Percentiles rank a stretch among this genome's conserved stretches.
Conservation (phyloP, 176 grass and related monocot species). For the Ananas comosus region DNA sequence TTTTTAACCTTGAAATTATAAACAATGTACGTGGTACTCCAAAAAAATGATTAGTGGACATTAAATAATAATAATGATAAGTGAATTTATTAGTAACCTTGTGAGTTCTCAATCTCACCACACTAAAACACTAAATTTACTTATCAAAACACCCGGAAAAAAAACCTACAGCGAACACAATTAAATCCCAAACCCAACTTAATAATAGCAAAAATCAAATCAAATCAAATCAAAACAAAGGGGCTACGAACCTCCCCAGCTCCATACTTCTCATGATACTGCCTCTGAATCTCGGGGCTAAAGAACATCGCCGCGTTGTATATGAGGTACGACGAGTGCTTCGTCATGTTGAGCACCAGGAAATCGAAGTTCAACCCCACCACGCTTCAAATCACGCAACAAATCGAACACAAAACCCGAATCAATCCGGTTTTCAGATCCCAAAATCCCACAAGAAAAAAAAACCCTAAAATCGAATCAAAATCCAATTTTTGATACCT, state of each 20-base stretch:
- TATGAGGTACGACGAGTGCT: slow-evolving; percentile 94
- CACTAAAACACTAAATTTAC: no score
- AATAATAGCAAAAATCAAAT: not conserved
- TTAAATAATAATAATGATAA: no score
- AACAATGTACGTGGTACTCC: no score
- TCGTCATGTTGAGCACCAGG: slow-evolving; percentile 83
- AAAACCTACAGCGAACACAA: not conserved
- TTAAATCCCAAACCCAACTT: not conserved
- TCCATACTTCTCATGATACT: slow-evolving; percentile 87
- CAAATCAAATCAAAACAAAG: slow-evolving; percentile 1
- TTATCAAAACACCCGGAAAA: not conserved
- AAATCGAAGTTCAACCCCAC: slow-evolving; percentile 93
- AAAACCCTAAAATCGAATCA: not conserved
- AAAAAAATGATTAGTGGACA: no score
- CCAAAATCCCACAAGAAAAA: not conserved
- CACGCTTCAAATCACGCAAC: slow-evolving; percentile 46
- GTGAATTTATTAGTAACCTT: no score
- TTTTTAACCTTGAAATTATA: no score
- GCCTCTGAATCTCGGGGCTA: slow-evolving; percentile 57
- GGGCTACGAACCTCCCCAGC: slow-evolving; percentile 48
- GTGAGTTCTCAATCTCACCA: no score
- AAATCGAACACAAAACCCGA: not conserved
- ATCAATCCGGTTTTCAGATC: not conserved
- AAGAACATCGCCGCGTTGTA: slow-evolving; percentile 80
- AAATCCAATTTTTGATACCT: slow-evolving; percentile 32